Evolutionary conservation across 371 early-diverging fungal genomes (phyloP).

Genomic region (Rhizopus sp.): DNA sequence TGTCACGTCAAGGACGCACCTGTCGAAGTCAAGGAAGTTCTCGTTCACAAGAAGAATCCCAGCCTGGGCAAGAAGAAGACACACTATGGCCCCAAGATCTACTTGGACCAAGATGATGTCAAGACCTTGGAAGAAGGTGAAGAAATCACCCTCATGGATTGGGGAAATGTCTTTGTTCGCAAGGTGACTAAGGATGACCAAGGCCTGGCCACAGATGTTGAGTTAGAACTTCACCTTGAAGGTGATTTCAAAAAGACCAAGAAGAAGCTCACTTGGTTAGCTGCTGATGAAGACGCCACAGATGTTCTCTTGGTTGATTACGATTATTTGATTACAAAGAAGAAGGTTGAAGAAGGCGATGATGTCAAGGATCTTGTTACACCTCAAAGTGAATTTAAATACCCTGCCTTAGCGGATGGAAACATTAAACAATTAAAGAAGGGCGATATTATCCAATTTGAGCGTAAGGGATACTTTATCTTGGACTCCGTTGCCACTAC

Average conservation of each 20-base stretch:
- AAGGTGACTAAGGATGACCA: slow-evolving; percentile 57
- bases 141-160: slow-evolving; percentile 99
- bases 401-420: slow-evolving; percentile 68
- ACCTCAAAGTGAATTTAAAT: slow-evolving; percentile 85
- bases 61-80: slow-evolving; percentile 91
- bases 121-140: slow-evolving; percentile 79
- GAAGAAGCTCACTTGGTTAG: slow-evolving; percentile 99
- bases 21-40: slow-evolving; percentile 67
- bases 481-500: slow-evolving; percentile 71
- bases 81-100: slow-evolving; percentile 75
- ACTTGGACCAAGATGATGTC: slow-evolving; percentile 93
- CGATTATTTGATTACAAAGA: slow-evolving; percentile 97
- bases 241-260: slow-evolving; percentile 99
- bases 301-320: slow-evolving; percentile 83
- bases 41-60: slow-evolving; percentile 96
- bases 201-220: slow-evolving; percentile 52
- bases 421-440: slow-evolving; percentile 58
- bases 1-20: slow-evolving; percentile 67
- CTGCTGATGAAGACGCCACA: slow-evolving; percentile 59
- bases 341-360: slow-evolving; percentile 96
- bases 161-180: slow-evolving; percentile 97
- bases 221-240: slow-evolving; percentile 80
- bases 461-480: slow-evolving; percentile 98
- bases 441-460: slow-evolving; percentile 97
- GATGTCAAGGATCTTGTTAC: slow-evolving; percentile 86